Base-by-base conservation (phyloP, 352 stramenopile species). In the Thalassiosira mediterranea region DNA sequence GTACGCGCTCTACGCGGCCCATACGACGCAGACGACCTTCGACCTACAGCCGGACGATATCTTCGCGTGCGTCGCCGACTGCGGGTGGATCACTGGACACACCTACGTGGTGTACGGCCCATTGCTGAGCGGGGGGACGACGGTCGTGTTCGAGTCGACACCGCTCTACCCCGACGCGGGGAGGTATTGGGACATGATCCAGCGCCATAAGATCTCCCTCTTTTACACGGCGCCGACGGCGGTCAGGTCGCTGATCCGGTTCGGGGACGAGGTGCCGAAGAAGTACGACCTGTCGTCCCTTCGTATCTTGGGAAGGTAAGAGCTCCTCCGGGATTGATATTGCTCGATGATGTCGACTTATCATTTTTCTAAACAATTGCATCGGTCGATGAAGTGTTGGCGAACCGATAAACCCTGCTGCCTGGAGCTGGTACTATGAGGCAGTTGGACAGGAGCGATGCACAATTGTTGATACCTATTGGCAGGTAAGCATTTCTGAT, bases 41-140 rank as follows among this genome's bases (percentile, higher is more conserved):
- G 94, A 98, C 62, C 74, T 96, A 62, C 89, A 96, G 42, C 83
- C 89, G 1, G 93, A 94, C 25, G 96, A 98, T 80, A 91, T 98
- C 11, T 97, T 96, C 76, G 94, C 93, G 3, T 98, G 95, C 79
- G 94, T 98, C 10, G 95, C 96, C 0, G 96, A 98, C 81, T 91
- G 89, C 21, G 94, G 95, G 7, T 97, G 95, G 95, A 89, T 93
- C 13, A 91, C 96, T 11, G 94, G 94, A 4, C 94, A 97, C 79
- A 91, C 85, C 0, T 96, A 95, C 76, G 92, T 93, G 59, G 89
- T 96, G 0, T 97, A 97, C 73, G 95, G 89, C 19, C 94, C 95
- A 13, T 77, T 97, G 2, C 59, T 97, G 0, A 82, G 94, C 57
- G 95, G 93, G 25, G 95, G 90, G 65, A 95, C 91, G n/a, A 95